Conservation (phyloP, 768 basidiomycete genomes). For the Paxillus ammoniavirescens region DNA sequence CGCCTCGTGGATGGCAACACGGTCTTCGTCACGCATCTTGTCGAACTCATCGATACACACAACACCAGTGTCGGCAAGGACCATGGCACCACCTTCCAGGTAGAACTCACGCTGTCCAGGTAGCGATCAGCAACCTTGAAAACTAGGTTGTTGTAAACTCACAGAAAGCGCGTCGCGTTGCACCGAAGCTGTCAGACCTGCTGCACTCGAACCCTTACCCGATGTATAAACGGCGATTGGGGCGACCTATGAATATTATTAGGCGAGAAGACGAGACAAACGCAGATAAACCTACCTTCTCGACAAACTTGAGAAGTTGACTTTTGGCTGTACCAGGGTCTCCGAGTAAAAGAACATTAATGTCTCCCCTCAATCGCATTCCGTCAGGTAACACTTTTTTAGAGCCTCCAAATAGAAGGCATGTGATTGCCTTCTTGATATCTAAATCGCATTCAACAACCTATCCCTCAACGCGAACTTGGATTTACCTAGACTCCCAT, state of each 20-base stretch:
- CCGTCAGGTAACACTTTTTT: constrained; percentile 97
- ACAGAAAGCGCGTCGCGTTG: constrained; percentile 92
- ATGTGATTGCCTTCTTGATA: constrained; percentile 97
- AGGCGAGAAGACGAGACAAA: background rate
- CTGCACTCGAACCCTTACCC: constrained; percentile 97
- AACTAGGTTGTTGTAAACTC: constrained; percentile 27
- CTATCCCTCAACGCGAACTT: background rate
- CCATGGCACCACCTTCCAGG: constrained; percentile 99
- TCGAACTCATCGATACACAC: constrained; percentile 99
- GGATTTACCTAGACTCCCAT: constrained; percentile 77
- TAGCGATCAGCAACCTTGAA: constrained; percentile 2
- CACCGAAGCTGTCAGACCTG: constrained; percentile 96
- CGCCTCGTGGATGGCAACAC: constrained; percentile 98
- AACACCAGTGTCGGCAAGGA: constrained; percentile 95
- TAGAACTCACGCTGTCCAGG: constrained; percentile 87
- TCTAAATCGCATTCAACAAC: constrained; percentile 48
- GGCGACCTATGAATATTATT: constrained; percentile 61
- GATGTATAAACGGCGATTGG: constrained; percentile 98
- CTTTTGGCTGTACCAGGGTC: constrained; percentile 99
- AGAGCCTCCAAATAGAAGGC: constrained; percentile 94
- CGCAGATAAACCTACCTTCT: constrained; percentile 57
- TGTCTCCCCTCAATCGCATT: constrained; percentile 95
- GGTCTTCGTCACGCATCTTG: constrained; percentile 99
- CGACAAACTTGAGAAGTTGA: constrained; percentile 97
- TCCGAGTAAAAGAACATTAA: constrained; percentile 94